Conservation (phyloP, 768 basidiomycete species). For the Tricholomella constricta region DNA sequence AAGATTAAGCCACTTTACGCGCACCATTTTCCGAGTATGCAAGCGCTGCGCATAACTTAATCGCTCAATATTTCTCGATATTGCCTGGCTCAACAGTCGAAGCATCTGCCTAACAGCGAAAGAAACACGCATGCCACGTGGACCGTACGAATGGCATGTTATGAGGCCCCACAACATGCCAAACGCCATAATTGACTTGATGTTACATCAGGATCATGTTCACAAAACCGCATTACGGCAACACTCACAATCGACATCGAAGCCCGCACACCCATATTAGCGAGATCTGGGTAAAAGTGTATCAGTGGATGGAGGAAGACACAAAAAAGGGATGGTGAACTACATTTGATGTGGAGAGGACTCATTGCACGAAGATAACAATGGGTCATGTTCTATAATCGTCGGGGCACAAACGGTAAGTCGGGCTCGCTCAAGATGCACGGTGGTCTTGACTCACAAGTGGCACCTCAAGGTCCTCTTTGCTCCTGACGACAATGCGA, state of each 20-base stretch:
- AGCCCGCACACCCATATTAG: constrained; percentile 81
- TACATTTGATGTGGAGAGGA: constrained; percentile 81
- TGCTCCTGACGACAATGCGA: constrained; percentile 62
- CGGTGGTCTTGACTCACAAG: constrained; percentile 41
- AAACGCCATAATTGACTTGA: constrained; percentile 79
- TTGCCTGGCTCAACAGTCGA: constrained; percentile 74
- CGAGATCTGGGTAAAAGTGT: constrained; percentile 49
- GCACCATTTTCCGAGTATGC: constrained; percentile 73
- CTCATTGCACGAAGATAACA: constrained; percentile 86
- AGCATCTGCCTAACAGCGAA: constrained; percentile 86
- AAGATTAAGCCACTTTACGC: not conserved
- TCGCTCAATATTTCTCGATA: constrained; percentile 78
- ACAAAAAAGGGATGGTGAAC: not conserved
- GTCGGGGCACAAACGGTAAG: not conserved
- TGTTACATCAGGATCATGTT: constrained; percentile 1
- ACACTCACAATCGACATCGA: constrained; percentile 80
- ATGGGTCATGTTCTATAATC: constrained; percentile 73
- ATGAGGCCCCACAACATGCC: constrained; percentile 81
- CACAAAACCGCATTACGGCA: not conserved
- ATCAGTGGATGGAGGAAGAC: not conserved
- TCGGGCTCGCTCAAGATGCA: not conserved
- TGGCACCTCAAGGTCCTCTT: constrained; percentile 66
- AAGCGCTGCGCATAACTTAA: constrained; percentile 76
- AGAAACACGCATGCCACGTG: constrained; percentile 80
- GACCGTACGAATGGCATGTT: constrained; percentile 76